Evolutionary conservation across 1,139 yeast species (phyloP).

Genomic region (Insectozyma bohioensis): DNA sequence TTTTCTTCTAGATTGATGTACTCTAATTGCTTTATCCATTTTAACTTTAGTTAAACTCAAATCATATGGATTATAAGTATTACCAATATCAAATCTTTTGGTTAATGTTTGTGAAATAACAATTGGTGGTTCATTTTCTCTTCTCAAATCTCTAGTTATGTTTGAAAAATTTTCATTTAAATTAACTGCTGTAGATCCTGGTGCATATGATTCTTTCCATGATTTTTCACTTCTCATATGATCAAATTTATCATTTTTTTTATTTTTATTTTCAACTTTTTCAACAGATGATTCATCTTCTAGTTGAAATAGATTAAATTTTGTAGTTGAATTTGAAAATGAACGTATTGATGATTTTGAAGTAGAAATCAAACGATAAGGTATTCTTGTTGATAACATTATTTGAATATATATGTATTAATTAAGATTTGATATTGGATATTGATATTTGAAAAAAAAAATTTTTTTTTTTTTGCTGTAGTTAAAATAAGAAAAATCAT

Average conservation of each 20-base stretch:
- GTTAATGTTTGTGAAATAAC: conserved; percentile 28
- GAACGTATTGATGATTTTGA: conserved; percentile 6
- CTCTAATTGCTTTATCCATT: conserved; percentile 27
- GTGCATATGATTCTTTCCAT: conserved; percentile 24
- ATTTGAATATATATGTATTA: too few relatives aligned
- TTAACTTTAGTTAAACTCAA: conserved; percentile 57
- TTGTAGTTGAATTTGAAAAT: conserved; percentile 2
- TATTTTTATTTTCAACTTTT: conserved; percentile 2
- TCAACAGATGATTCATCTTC: background rate
- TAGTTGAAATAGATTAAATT: conserved; percentile 1
- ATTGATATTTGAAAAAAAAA: too few relatives aligned
- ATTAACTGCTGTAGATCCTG: conserved; percentile 28
- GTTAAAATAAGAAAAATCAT: too few relatives aligned
- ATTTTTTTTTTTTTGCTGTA: too few relatives aligned
- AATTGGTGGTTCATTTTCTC: conserved; percentile 25
- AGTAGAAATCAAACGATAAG: too few relatives aligned
- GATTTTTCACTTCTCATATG: conserved; percentile 23
- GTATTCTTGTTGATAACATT: too few relatives aligned
- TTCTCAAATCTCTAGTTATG: conserved; percentile 22
- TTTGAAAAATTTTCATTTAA: conserved; percentile 5
- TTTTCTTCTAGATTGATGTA: conserved; percentile 14
- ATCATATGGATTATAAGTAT: conserved; percentile 72
- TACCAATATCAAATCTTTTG: conserved; percentile 41
- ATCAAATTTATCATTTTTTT: too few relatives aligned
- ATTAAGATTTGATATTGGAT: too few relatives aligned